Evolutionary conservation across 73 alveolate species (phyloP), one percentile per base, ranked within the genome.

Genomic region (Stentor roeselii): DNA sequence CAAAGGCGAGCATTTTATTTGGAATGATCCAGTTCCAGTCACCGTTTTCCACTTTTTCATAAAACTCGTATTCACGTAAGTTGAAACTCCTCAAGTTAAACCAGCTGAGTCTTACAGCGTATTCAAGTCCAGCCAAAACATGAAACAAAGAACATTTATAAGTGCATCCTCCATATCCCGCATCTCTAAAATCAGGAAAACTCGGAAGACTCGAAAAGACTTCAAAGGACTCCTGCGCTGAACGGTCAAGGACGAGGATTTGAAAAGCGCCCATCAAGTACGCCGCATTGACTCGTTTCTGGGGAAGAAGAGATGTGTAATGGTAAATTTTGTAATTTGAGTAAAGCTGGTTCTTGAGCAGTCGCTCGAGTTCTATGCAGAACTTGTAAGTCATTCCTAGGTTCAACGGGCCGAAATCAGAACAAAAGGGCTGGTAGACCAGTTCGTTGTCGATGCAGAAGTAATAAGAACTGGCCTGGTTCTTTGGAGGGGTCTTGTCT

Each of bases 221-320:
- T 38, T 39, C 31, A 96, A 98, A 96, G 3, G 99, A 98, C 38
- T 93, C 98, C 21, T 96, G 98, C 31, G 98, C 98, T 32, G 96
- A 85, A 60, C 84, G 87, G 42, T 83, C 84, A n/a, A 90, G 75
- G 59, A 88, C 83, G 40, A 95, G 90, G 42, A 95, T 94, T 90
- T 94, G 83, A 85, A 89, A 96, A 40, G 96, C 95, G 3, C 99
- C 98, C 96, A 96, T 96, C 36, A 96, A 85, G 83, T 84, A 90
- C 31, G 95, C 96, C 31, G 97, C 98, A 85, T 92, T 92, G 30
- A 97, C 97, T 88, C 91, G 90, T 82, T 90, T 92, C n/a, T 84
- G 86, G 39, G 58, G 90, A 42, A 84, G 90, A 35, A 87, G 91
- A 3, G 94, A 61, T 3, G 97, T 87, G 83, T 90, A 88, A 85